These are phyloP conservation scores for Takashimella koratensis DNA, from an alignment of 1,284 basidiomycete species.

Conservation along the genomic window DNA sequence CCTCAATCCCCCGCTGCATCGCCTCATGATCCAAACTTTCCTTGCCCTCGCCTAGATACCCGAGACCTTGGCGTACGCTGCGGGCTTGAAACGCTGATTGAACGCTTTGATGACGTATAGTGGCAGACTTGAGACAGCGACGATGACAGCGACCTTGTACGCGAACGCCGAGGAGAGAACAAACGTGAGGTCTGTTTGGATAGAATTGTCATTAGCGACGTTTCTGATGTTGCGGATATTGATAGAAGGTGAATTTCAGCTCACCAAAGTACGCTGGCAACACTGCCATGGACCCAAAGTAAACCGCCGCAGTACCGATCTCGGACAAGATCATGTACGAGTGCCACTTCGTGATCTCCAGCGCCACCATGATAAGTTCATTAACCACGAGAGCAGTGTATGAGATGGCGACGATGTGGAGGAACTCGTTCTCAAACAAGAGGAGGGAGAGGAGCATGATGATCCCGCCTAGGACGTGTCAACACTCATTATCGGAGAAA, in stretches of 20 bases:
- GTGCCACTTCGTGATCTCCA: conserved; percentile 99
- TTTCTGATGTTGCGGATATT: too few relatives aligned
- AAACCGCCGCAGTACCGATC: conserved; percentile 81
- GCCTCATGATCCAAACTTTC: too few relatives aligned
- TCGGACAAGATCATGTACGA: conserved; percentile 93
- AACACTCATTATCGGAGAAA: too few relatives aligned
- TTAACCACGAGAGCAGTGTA: conserved; percentile 95
- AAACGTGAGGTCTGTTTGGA: conserved; percentile 90
- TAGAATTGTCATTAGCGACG: neutral
- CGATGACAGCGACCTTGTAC: conserved; percentile 96
- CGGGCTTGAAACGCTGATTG: conserved; percentile 80
- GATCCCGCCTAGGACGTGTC: conserved; percentile 65
- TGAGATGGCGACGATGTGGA: conserved; percentile 97
- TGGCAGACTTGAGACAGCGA: conserved; percentile 87
- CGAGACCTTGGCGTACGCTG: conserved; percentile 83
- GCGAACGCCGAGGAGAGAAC: conserved; percentile 81
- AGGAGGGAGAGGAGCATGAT: conserved; percentile 98
- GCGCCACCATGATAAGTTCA: conserved; percentile 97
- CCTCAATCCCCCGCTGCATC: too few relatives aligned
- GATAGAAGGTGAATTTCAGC: too few relatives aligned
- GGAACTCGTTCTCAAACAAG: conserved; percentile 94
- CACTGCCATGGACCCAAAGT: conserved; percentile 87
- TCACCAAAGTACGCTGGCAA: conserved; percentile 94
- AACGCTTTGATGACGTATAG: conserved; percentile 87
- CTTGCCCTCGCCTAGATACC: conserved; percentile 22